Evolutionary conservation across 2,329 filamentous ascomycete genomes (phyloP).

Genomic region (Fusarium xylarioides): DNA sequence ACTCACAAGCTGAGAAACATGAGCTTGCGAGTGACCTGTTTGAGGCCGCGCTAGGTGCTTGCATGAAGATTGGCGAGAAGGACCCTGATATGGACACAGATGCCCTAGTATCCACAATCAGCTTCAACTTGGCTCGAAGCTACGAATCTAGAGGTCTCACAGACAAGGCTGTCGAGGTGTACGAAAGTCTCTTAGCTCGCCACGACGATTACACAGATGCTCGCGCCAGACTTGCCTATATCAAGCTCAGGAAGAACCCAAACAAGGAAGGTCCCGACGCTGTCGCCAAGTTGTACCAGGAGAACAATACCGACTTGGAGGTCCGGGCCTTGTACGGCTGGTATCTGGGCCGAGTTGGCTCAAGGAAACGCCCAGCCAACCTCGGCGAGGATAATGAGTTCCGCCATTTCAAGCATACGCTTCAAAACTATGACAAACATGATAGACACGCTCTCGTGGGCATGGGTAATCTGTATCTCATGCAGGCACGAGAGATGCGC

Average conservation of each 20-base stretch:
- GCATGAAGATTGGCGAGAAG: slow-evolving; percentile 80
- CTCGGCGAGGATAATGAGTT: slow-evolving; percentile 91
- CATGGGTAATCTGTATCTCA: slow-evolving; percentile 93
- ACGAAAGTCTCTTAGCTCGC: slow-evolving; percentile 83
- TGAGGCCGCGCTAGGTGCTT: slow-evolving; percentile 89
- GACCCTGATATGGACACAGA: slow-evolving; percentile 84
- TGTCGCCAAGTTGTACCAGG: slow-evolving; percentile 85
- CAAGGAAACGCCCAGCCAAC: slow-evolving; percentile 82
- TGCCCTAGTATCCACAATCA: slow-evolving; percentile 92
- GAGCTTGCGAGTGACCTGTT: slow-evolving; percentile 86
- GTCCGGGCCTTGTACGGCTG: slow-evolving; percentile 93
- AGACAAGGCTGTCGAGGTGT: slow-evolving; percentile 87
- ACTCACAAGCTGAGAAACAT: slow-evolving; percentile 87
- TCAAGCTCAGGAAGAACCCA: slow-evolving; percentile 82
- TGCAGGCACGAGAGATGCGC: slow-evolving; percentile 92
- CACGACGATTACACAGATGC: slow-evolving; percentile 95
- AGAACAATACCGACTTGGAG: slow-evolving; percentile 85
- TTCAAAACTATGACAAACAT: slow-evolving; percentile 95
- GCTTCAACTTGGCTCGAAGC: slow-evolving; percentile 92
- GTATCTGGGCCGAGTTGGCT: slow-evolving; percentile 84
- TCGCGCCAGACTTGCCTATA: slow-evolving; percentile 86
- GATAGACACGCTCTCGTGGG: slow-evolving; percentile 95
- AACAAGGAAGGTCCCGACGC: slow-evolving; percentile 87
- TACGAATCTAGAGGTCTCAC: slow-evolving; percentile 86
- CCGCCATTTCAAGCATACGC: slow-evolving; percentile 93